Percentiles rank a stretch among this genome's conserved stretches.
These are phyloP conservation scores for Terana coerulea DNA, from an alignment of 768 basidiomycete species.

Conservation along the genomic window DNA sequence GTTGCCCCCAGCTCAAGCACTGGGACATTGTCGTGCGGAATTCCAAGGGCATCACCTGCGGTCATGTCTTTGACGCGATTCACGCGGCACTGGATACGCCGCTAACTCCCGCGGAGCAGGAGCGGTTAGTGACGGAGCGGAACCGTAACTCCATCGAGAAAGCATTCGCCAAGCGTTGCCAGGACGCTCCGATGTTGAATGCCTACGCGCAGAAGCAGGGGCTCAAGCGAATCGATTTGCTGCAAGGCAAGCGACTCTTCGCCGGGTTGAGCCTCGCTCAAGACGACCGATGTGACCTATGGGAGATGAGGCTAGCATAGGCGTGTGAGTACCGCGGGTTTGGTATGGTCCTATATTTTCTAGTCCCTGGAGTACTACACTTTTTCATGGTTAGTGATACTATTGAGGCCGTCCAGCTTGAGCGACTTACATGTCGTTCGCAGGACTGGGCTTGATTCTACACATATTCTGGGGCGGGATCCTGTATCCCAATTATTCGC, in stretches of 20 bases:
- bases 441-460: too few relatives aligned
- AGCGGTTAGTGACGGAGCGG: background rate
- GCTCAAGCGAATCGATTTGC: slow-evolving; percentile 4
- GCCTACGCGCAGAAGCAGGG: slow-evolving; percentile 4
- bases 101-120: background rate
- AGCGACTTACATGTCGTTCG: too few relatives aligned
- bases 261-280: background rate
- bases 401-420: too few relatives aligned
- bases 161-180: slow-evolving; percentile 7
- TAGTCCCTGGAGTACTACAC: too few relatives aligned
- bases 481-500: too few relatives aligned
- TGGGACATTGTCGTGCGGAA: slow-evolving; percentile 10
- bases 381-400: too few relatives aligned
- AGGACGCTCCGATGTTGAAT: slow-evolving; percentile 4
- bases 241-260: slow-evolving; percentile 5
- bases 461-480: too few relatives aligned
- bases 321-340: too few relatives aligned
- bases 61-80: slow-evolving; percentile 7
- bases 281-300: slow-evolving; percentile 3
- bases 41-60: slow-evolving; percentile 1
- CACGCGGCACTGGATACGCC: slow-evolving; percentile 1
- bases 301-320: slow-evolving; percentile 8
- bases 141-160: background rate
- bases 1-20: slow-evolving; percentile 5
- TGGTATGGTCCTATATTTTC: too few relatives aligned